These are phyloP conservation scores for Globisporangium abappressorium DNA, from an alignment of 352 stramenopile species.

Conservation along the genomic window DNA sequence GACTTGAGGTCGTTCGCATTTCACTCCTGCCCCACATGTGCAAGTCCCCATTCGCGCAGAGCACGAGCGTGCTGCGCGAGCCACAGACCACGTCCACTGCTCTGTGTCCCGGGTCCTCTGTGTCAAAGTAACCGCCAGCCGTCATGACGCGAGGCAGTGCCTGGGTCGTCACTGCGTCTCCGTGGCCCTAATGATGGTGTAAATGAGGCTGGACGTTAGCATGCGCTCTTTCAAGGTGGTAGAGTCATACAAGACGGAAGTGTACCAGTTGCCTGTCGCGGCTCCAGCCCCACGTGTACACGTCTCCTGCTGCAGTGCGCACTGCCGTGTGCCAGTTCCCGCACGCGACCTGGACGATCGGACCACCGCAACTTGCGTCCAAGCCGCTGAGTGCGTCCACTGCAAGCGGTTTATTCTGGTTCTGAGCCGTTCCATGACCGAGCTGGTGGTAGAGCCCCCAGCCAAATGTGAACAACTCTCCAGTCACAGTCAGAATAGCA, in stretches of 20 bases:
- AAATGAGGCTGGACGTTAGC: not conserved
- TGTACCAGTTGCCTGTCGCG: conserved; percentile 67
- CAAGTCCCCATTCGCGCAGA: conserved; percentile 40
- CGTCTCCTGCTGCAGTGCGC: conserved; percentile 51
- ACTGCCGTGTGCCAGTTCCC: conserved; percentile 76
- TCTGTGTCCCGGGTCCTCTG: conserved; percentile 24
- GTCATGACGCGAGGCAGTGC: conserved; percentile 49
- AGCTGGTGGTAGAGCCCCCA: conserved; percentile 83
- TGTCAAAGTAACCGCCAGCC: conserved; percentile 22
- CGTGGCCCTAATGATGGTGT: conserved; percentile 14
- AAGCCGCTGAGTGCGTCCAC: conserved; percentile 56
- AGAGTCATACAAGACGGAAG: not conserved
- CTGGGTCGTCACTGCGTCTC: conserved; percentile 23
- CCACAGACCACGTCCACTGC: conserved; percentile 45
- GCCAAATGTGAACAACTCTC: conserved; percentile 58
- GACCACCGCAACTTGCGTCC: conserved; percentile 24
- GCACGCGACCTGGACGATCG: conserved; percentile 49
- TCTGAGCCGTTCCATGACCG: conserved; percentile 47
- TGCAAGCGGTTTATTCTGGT: conserved; percentile 23
- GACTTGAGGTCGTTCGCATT: not conserved
- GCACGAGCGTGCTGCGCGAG: conserved; percentile 42
- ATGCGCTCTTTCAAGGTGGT: not conserved
- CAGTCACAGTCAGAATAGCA: conserved; percentile 33
- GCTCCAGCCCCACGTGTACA: conserved; percentile 83
- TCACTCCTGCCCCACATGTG: conserved; percentile 45